A percentile compares a stretch with the other conserved stretches of the same genome.
Conservation (phyloP, 371 early-diverging fungal genomes). For the Mucor plumbeus region DNA sequence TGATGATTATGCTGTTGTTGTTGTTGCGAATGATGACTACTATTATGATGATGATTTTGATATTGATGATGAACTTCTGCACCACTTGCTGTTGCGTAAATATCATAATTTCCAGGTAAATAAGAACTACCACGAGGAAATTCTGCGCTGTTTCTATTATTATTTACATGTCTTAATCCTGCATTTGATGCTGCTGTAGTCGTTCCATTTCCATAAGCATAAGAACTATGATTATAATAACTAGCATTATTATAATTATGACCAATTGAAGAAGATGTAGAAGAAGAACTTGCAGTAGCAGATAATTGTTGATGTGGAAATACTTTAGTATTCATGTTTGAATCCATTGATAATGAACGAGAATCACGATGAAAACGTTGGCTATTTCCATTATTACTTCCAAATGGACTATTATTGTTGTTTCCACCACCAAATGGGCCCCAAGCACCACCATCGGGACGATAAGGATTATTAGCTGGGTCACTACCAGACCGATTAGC, state of each 20-base stretch:
- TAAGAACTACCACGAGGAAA: slow-evolving; percentile 16
- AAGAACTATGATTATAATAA: background rate
- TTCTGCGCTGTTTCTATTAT: slow-evolving; percentile 24
- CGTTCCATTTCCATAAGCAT: slow-evolving; percentile 1
- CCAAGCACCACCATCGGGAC: slow-evolving; percentile 12
- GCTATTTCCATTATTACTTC: background rate
- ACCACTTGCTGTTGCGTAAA: slow-evolving; percentile 8
- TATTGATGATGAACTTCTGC: slow-evolving; percentile 11
- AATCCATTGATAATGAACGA: slow-evolving; percentile 27
- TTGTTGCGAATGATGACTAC: slow-evolving; percentile 3
- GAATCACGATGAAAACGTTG: slow-evolving; percentile 27
- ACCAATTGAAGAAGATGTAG: background rate
- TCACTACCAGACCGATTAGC: slow-evolving; percentile 31
- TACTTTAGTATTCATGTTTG: slow-evolving; percentile 19
- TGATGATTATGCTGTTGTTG: slow-evolving; percentile 9
- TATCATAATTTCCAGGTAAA: slow-evolving; percentile 17
- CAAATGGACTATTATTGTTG: background rate
- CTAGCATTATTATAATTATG: background rate
- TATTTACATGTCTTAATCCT: slow-evolving; percentile 10
- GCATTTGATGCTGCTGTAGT: background rate
- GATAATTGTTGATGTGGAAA: slow-evolving; percentile 4
- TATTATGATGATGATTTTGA: slow-evolving; percentile 7
- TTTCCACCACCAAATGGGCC: background rate
- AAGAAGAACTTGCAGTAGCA: background rate
- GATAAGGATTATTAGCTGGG: slow-evolving; percentile 25